Evolutionary conservation across 176 grass and related monocot species (phyloP), one percentile per base, ranked within the genome.

Genomic region (Bonia amplexicaulis): DNA sequence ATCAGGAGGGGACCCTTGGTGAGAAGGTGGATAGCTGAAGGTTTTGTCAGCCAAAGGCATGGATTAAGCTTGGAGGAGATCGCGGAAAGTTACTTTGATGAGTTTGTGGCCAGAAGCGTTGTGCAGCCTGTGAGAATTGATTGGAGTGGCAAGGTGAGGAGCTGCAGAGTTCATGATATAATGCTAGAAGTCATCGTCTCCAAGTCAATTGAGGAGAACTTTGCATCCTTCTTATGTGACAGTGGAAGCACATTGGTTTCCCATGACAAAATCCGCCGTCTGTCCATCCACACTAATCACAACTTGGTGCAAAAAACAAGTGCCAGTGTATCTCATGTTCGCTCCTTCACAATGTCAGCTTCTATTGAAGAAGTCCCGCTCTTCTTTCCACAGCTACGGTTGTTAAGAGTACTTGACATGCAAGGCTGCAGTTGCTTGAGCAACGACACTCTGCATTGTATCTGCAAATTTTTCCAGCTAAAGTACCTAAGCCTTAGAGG

Each of bases 321-420:
- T 51, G 27, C 41, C 57, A 35, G 61, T 19, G 42, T 64, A 20
- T 69, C 79, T 31, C 76, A 82, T 54, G 48, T 82, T 39, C 78
- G 86, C 22, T 57, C 47, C 0, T 60, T 73, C 53, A 57, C 29
- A 76, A 40, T 76, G 31, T 31, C 31, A 31, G 2, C 31, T 31
- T 31, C 31, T 31, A 31, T 31, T 31, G 31, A 31, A 31, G 31
- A 31, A 31, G 33, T 76, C 62, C 41, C 54, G 25, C 27, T 81
- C 14, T 76, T 69, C 12, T 77, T 74, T 14, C 6, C 35, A 23
- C 7, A 66, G 0, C 4, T 81, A 31, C 22, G 14, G 3, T 17
- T 85, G 13, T 64, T 89, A 27, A 80, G 82, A 46, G 44, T 85
- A 8, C n/a, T 90, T 52, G 76, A 90, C 17, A n/a, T 82, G 15